Evolutionary conservation across 768 basidiomycete genomes (phyloP).

Genomic region (Mycena rosella): DNA sequence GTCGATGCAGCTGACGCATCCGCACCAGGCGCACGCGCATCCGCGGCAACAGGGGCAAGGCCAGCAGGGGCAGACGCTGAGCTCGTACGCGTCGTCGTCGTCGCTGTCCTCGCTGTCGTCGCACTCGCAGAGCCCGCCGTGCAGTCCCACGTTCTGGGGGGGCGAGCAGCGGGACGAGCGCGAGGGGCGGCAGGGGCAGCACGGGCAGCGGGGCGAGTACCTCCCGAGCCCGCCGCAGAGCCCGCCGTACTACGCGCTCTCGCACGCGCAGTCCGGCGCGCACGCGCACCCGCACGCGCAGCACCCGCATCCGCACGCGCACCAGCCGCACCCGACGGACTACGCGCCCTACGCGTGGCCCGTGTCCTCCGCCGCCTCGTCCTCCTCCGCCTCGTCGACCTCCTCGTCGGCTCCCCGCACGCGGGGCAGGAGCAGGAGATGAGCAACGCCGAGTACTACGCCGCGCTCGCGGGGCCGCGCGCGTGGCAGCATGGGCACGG

Average conservation of each 20-base stretch:
- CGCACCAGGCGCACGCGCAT: no score
- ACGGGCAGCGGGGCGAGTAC: not conserved
- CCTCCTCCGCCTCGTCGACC: no score
- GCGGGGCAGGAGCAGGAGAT: slow-evolving; percentile 22
- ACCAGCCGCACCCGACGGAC: not conserved
- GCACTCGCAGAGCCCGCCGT: slow-evolving; percentile 8
- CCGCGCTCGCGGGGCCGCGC: not conserved
- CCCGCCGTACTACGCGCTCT: slow-evolving; percentile 14
- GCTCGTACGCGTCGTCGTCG: slow-evolving; percentile 3
- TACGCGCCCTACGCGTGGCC: not conserved
- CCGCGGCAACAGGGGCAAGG: no score
- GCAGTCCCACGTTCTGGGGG: slow-evolving; percentile 19
- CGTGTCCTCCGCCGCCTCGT: no score
- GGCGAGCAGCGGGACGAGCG: not conserved
- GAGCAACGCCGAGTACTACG: slow-evolving; percentile 37
- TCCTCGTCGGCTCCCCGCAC: no score
- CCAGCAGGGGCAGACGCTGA: not conserved
- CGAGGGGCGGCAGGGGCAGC: no score
- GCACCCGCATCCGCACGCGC: not conserved
- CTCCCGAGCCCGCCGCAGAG: slow-evolving; percentile 34
- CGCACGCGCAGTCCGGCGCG: not conserved
- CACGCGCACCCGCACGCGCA: not conserved
- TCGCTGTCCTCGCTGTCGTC: not conserved
- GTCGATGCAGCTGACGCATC: not conserved
- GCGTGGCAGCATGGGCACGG: not conserved